phyloP scores from a whole-genome alignment of 2,329 filamentous ascomycete genomes.

The Fulvia fulva region DNA sequence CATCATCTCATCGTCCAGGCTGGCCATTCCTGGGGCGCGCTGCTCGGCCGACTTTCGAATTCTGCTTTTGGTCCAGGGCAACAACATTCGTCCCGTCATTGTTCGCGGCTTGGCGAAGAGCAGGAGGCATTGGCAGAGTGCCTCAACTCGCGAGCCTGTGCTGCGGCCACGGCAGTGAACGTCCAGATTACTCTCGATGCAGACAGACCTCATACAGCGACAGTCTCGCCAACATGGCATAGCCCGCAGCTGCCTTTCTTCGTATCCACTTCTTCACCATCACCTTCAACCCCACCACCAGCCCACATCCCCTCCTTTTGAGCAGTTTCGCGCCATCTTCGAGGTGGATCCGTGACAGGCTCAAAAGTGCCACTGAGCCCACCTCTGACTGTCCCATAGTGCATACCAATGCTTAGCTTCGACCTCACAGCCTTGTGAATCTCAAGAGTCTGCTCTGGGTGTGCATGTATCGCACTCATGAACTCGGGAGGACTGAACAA shows the following conservation, averaged over 20 bases:
- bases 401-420: slow-evolving; percentile 50
- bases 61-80: too few species aligned
- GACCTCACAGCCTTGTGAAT: slow-evolving; percentile 48
- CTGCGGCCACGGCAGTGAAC: too few species aligned
- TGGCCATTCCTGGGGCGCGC: too few species aligned
- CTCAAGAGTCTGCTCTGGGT: slow-evolving; percentile 46
- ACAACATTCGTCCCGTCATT: too few species aligned
- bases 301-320: slow-evolving; percentile 38
- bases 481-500: slow-evolving; percentile 45
- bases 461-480: slow-evolving; percentile 45
- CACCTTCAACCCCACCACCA: slow-evolving; percentile 30
- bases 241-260: slow-evolving; percentile 34
- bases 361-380: slow-evolving; percentile 45
- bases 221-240: slow-evolving; percentile 48
- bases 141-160: too few species aligned
- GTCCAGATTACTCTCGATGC: not conserved
- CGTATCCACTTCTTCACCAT: slow-evolving; percentile 32
- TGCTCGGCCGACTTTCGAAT: too few species aligned
- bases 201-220: slow-evolving; percentile 33
- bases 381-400: slow-evolving; percentile 49
- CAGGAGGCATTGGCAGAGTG: too few species aligned
- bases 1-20: too few species aligned
- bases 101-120: not conserved
- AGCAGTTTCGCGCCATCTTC: slow-evolving; percentile 43
- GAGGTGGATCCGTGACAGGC: slow-evolving; percentile 47